Evolutionary conservation across 2,329 filamentous ascomycete genomes (phyloP).

Genomic region (Aspergillus luchuensis): DNA sequence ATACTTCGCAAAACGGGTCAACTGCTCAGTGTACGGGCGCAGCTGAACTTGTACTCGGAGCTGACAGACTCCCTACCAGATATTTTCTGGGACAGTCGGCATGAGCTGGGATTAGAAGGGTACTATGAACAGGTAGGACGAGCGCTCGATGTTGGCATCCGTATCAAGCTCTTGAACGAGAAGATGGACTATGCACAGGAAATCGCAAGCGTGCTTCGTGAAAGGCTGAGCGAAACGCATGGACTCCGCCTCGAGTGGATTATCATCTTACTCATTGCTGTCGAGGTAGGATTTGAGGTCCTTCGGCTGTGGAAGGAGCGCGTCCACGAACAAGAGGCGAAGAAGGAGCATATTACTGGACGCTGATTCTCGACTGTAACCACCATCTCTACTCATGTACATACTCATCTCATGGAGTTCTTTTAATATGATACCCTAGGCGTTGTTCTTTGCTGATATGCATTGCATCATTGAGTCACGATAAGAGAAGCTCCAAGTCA

Average conservation of each 20-base stretch:
- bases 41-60: conserved; percentile 95
- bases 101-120: conserved; percentile 85
- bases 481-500: background rate
- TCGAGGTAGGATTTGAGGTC: conserved; percentile 89
- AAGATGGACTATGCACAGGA: conserved; percentile 98
- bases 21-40: conserved; percentile 81
- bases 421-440: conserved; percentile 5
- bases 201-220: conserved; percentile 84
- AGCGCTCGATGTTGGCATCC: conserved; percentile 84
- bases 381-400: conserved; percentile 1
- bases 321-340: conserved; percentile 39
- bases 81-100: conserved; percentile 90
- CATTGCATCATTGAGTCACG: background rate
- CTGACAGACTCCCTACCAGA: conserved; percentile 93
- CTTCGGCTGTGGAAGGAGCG: conserved; percentile 70
- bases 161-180: conserved; percentile 89
- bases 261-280: conserved; percentile 88
- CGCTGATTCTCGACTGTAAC: background rate
- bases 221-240: conserved; percentile 88
- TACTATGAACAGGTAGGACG: conserved; percentile 94
- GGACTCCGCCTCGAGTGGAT: conserved; percentile 88
- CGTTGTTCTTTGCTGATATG: background rate
- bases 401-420: background rate
- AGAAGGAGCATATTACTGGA: background rate
- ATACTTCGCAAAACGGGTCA: conserved; percentile 94